Conservation (phyloP, 257 asterid genomes). For the Nicotiana attenuata region DNA sequence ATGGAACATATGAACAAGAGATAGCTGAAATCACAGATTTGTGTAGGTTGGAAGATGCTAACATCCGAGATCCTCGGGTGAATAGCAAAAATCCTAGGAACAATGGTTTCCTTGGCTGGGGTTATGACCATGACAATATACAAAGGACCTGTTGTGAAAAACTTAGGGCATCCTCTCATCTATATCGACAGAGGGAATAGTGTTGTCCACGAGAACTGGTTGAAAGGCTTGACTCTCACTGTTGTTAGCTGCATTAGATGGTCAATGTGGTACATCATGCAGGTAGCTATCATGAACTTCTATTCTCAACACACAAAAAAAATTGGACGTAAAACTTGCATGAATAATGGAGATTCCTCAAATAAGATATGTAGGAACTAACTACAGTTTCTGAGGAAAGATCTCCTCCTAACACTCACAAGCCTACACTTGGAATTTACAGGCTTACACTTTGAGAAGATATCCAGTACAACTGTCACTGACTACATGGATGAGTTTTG, state of each 20-base stretch:
- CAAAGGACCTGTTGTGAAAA: constrained; percentile 49
- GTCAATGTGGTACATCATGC: constrained; percentile 70
- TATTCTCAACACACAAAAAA: background rate
- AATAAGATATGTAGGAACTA: background rate
- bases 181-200: constrained; percentile 30
- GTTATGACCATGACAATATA: constrained; percentile 62
- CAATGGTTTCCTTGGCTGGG: constrained; percentile 60
- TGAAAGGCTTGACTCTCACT: constrained; percentile 52
- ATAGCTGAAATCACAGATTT: background rate
- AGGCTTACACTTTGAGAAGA: constrained; percentile 62
- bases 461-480: constrained; percentile 77
- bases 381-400: background rate
- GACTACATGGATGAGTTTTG: constrained; percentile 64
- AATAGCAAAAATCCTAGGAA: constrained; percentile 53
- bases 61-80: constrained; percentile 44
- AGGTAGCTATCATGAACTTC: constrained; percentile 31
- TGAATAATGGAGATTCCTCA: background rate
- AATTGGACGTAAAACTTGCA: background rate
- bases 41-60: constrained; percentile 58
- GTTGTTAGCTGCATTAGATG: constrained; percentile 67
- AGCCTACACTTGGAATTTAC: background rate
- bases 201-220: constrained; percentile 43
- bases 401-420: background rate
- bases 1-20: background rate
- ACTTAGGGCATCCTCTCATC: constrained; percentile 37